Percentiles rank a stretch among this genome's conserved stretches.
Evolutionary conservation across 2,329 filamentous ascomycete species (phyloP).

Genomic region (Colletotrichum sp.): DNA sequence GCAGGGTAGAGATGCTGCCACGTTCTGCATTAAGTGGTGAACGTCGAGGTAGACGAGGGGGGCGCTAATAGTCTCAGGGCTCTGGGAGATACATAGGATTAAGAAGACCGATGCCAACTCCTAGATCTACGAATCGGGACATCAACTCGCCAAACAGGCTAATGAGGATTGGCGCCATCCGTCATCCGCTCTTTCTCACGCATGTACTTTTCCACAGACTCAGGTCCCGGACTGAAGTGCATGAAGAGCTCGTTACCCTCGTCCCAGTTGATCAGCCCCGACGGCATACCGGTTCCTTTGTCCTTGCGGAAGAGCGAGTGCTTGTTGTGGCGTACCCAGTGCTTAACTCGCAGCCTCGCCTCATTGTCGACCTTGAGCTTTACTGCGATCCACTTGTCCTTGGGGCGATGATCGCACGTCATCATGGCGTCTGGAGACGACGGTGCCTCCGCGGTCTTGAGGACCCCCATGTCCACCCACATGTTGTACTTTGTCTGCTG

Average conservation of each 20-base stretch:
- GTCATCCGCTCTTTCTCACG: not conserved
- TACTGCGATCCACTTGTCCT: conserved; percentile 63
- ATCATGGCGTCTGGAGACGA: conserved; percentile 43
- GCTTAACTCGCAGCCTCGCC: conserved; percentile 52
- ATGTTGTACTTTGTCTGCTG: conserved; percentile 53
- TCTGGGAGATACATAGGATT: not conserved
- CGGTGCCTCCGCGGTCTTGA: conserved; percentile 41
- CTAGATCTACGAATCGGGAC: not conserved
- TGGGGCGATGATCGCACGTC: conserved; percentile 57
- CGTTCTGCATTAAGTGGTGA: not conserved
- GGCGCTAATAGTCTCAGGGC: not conserved
- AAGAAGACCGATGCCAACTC: not conserved
- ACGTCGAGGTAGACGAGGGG: not conserved
- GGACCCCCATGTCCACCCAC: conserved; percentile 58
- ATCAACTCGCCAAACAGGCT: not conserved
- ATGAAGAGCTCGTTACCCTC: conserved; percentile 35
- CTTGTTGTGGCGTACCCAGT: conserved; percentile 44
- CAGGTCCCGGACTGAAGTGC: conserved; percentile 32
- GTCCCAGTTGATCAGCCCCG: conserved; percentile 35
- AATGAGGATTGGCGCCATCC: not conserved
- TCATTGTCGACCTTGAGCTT: conserved; percentile 64
- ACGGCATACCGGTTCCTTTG: conserved; percentile 34
- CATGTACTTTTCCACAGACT: conserved; percentile 25
- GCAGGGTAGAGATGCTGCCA: not conserved
- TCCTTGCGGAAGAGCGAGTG: conserved; percentile 19